These are phyloP conservation scores for Alternaria burnsii DNA, from an alignment of 2,329 filamentous ascomycete species.

Conservation along the genomic window DNA sequence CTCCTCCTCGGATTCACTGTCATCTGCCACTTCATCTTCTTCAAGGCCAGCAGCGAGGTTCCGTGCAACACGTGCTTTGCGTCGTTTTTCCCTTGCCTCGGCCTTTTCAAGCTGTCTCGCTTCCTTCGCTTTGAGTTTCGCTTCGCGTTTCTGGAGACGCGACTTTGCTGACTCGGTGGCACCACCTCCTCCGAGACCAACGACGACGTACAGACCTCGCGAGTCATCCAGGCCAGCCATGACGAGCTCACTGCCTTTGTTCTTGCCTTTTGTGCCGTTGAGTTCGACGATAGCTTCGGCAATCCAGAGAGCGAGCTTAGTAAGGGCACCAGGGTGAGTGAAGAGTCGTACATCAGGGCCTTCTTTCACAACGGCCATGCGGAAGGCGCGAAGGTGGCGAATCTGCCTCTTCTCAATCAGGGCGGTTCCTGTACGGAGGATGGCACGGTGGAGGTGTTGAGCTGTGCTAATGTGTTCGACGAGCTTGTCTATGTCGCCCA, in stretches of 20 bases:
- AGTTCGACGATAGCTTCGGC: conserved; percentile 91
- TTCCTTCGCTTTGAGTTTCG: conserved; percentile 65
- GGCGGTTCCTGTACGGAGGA: conserved; percentile 89
- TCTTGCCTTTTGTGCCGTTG: conserved; percentile 74
- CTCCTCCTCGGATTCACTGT: conserved; percentile 63
- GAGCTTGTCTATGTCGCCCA: conserved; percentile 70
- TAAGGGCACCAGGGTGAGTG: conserved; percentile 89
- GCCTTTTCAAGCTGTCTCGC: conserved; percentile 61
- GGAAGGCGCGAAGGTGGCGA: conserved; percentile 88
- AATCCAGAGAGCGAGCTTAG: conserved; percentile 93
- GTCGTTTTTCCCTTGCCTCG: conserved; percentile 68
- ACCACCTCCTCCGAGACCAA: conserved; percentile 88
- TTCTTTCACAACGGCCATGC: conserved; percentile 95
- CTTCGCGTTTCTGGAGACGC: conserved; percentile 72
- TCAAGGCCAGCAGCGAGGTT: conserved; percentile 66
- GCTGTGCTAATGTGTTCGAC: conserved; percentile 81
- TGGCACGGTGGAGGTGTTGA: conserved; percentile 88
- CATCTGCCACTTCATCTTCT: conserved; percentile 62
- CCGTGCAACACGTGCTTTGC: conserved; percentile 53
- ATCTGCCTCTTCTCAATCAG: conserved; percentile 95
- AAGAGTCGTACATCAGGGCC: conserved; percentile 92
- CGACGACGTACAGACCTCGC: conserved; percentile 87
- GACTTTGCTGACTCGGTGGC: conserved; percentile 67
- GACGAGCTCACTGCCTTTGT: conserved; percentile 83
- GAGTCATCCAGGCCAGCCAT: conserved; percentile 89